A percentile compares a stretch with the other conserved stretches of the same genome.
These are phyloP conservation scores for Rusavskia elegans DNA, from an alignment of 495 filamentous ascomycete genomes.

Conservation along the genomic window DNA sequence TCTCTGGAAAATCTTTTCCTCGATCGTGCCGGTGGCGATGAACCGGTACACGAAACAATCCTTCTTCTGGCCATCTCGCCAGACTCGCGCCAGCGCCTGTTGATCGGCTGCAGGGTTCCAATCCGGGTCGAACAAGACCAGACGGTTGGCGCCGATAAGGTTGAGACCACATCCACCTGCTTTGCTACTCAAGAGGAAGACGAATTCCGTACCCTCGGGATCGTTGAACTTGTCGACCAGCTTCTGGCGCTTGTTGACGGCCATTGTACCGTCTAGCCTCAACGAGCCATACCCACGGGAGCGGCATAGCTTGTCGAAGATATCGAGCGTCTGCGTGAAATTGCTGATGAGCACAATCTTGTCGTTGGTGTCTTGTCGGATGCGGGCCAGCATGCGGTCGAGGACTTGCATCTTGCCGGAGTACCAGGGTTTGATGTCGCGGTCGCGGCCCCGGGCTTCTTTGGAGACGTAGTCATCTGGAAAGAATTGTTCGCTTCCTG, in stretches of 20 bases:
- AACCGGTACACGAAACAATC: slow-evolving; percentile 99
- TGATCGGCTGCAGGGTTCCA: slow-evolving; percentile 99
- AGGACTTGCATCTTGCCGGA: slow-evolving; percentile 98
- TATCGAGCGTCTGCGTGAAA: slow-evolving; percentile 89
- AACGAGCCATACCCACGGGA: slow-evolving; percentile 68
- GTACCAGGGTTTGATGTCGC: slow-evolving; percentile 91
- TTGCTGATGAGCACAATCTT: slow-evolving; percentile 99
- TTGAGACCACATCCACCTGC: slow-evolving; percentile 96
- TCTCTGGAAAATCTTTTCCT: slow-evolving; percentile 98
- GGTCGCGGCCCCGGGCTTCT: slow-evolving; percentile 73
- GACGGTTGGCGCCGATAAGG: slow-evolving; percentile 88
- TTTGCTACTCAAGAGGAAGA: slow-evolving; percentile 92
- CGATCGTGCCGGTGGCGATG: slow-evolving; percentile 93
- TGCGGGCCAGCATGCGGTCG: slow-evolving; percentile 94
- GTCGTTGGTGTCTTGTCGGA: slow-evolving; percentile 91
- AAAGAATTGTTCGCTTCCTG: slow-evolving; percentile 67
- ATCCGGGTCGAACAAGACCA: slow-evolving; percentile 95
- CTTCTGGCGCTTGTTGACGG: slow-evolving; percentile 89
- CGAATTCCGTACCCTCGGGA: slow-evolving; percentile 75
- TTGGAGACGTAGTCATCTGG: slow-evolving; percentile 83
- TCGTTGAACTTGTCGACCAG: slow-evolving; percentile 98
- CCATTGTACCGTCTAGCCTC: slow-evolving; percentile 92
- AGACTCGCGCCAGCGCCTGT: slow-evolving; percentile 90
- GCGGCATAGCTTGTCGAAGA: slow-evolving; percentile 87
- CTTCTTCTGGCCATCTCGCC: slow-evolving; percentile 98